Base-by-base conservation (phyloP, 1,284 basidiomycete genomes). In the Malassezia pachydermatis region DNA sequence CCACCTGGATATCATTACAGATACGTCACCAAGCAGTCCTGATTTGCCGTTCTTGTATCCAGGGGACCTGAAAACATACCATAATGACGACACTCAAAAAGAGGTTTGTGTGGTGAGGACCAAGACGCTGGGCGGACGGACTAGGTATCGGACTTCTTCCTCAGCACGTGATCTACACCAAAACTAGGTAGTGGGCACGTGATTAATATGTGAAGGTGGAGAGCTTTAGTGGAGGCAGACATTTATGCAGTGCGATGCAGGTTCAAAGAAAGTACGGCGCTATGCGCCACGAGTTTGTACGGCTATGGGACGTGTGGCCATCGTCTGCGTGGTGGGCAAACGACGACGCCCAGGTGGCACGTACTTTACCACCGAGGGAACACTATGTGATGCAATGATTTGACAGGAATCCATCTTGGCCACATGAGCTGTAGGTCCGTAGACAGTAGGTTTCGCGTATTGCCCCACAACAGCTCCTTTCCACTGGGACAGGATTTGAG, bases 21-120 rank as follows among this genome's bases (percentile, higher is more conserved):
- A 30, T 10, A 30, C 9, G 29, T 9, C 29, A 9, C 29, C n/a
- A 30, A n/a, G 10, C 10, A n/a, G n/a, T 30, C 29, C 9, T 30
- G 29, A 30, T 30, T 10, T 30, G 29, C 29, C 10, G n/a, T n/a
- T 10, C 29, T 10, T 10, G 29, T 10, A n/a, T 10, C 29, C 9
- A 30, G 29, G 9, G 29, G 10, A 30, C 34, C 11, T 36, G 34
- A 13, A 11, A 20, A 52, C 50, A 29, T 41, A 52, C 50, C 50
- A 52, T 52, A 45, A 47, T 45, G 39, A 47, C 36, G 23, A 41
- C 39, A 41, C 49, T 51, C 28, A 43, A 29, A 19, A 36, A 44
- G 22, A 32, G 28, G 25, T 19, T 36, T 19, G 40, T 10, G 30
- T 37, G 34, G 47, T 29, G 33, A 42, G 47, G 36, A 36, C 47